phyloP scores from a whole-genome alignment of 768 basidiomycete species.

The Serpula lacrymans region DNA sequence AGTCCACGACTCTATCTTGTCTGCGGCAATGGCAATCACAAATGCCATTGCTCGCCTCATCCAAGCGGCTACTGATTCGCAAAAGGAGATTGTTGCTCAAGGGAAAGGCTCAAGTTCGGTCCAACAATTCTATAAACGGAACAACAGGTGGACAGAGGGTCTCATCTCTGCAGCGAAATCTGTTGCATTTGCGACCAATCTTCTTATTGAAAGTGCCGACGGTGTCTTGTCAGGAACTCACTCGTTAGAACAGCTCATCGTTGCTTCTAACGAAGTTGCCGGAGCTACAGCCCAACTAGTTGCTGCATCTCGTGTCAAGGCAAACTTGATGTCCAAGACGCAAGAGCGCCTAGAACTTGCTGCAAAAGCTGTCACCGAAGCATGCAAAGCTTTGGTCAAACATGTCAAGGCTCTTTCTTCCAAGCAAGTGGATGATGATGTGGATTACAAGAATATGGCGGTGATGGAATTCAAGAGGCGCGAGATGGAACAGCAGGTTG shows the following conservation, averaged over 20 bases:
- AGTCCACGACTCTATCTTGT: constrained; percentile 96
- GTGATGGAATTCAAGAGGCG: constrained; percentile 92
- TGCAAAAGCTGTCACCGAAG: constrained; percentile 96
- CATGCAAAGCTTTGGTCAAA: constrained; percentile 92
- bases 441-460: constrained; percentile 87
- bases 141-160: constrained; percentile 99
- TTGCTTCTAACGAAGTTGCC: constrained; percentile 98
- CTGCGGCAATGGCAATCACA: constrained; percentile 93
- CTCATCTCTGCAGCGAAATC: constrained; percentile 97
- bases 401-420: constrained; percentile 96
- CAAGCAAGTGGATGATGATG: constrained; percentile 80
- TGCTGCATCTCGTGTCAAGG: constrained; percentile 97
- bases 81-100: constrained; percentile 96
- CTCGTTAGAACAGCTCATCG: constrained; percentile 97
- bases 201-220: constrained; percentile 96
- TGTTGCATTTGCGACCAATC: constrained; percentile 92
- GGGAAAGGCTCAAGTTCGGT: constrained; percentile 89
- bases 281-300: constrained; percentile 97
- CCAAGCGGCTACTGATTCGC: constrained; percentile 94
- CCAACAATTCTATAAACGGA: constrained; percentile 99
- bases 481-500: constrained; percentile 99
- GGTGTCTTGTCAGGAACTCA: constrained; percentile 96
- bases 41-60: constrained; percentile 93
- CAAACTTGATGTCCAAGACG: constrained; percentile 97
- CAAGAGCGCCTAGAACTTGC: constrained; percentile 95